phyloP scores from a whole-genome alignment of 2,329 filamentous ascomycete genomes.

The Aotearoamyces nothofagi region DNA sequence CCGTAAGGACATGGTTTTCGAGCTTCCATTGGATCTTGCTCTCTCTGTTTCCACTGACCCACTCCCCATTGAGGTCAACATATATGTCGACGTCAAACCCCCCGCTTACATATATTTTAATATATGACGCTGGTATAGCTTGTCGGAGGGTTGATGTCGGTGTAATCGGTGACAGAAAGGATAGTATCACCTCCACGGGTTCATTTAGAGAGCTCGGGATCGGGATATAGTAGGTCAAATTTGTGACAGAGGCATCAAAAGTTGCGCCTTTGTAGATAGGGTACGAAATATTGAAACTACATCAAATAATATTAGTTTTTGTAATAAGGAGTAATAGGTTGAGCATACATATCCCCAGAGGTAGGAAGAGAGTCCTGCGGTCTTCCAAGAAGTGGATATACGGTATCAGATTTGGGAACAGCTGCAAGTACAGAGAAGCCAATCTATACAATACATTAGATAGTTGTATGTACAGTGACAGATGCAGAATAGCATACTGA shows the following conservation, averaged over 20 bases:
- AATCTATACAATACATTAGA: constrained; percentile 30
- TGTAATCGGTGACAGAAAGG: constrained; percentile 29
- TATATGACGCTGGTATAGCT: constrained; percentile 54
- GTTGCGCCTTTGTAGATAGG: constrained; percentile 43
- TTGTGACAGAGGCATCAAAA: constrained; percentile 57
- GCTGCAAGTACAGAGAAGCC: constrained; percentile 49
- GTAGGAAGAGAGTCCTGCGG: constrained; percentile 44
- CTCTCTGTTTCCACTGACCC: constrained; percentile 63
- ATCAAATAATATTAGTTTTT: constrained; percentile 4
- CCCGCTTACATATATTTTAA: constrained; percentile 56
- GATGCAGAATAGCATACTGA: constrained; percentile 26
- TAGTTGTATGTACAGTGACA: too few relatives aligned
- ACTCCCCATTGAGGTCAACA: constrained; percentile 58
- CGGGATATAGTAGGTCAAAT: constrained; percentile 47
- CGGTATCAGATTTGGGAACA: constrained; percentile 39
- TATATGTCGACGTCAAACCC: constrained; percentile 48
- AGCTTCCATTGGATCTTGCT: constrained; percentile 59
- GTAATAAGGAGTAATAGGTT: constrained; percentile 11
- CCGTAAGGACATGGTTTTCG: constrained; percentile 13
- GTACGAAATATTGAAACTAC: constrained; percentile 39
- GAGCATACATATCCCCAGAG: constrained; percentile 20
- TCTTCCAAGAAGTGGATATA: constrained; percentile 50
- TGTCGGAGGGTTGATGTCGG: constrained; percentile 17
- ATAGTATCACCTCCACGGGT: constrained; percentile 39
- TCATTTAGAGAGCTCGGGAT: constrained; percentile 22